Base-by-base conservation (phyloP, 1,284 basidiomycete genomes). In the Moesziomyces parantarcticus region DNA sequence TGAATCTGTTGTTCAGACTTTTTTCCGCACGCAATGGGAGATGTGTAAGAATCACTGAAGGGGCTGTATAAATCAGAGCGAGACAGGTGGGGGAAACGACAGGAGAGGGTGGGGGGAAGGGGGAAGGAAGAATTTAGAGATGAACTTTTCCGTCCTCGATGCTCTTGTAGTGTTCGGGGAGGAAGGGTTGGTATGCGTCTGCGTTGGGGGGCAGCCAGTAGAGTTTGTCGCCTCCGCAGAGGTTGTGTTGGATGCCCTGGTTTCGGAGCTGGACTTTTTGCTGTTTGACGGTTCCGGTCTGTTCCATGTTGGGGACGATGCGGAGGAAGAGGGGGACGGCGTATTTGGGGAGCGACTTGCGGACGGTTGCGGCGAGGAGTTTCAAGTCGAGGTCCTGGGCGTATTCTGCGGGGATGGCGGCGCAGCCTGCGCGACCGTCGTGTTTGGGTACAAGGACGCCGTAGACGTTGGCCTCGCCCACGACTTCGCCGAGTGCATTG, bases 361-460 rank as follows among this genome's bases (percentile, higher is more conserved):
- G 36, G 0, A 79, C 84, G 36, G 79, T 76, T 6, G 16, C 5
- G 6, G 78, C 75, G n/a, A 84, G 71, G n/a, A 42, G 25, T 13
- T 51, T 65, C 4, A 72, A 75, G 71, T 84, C 83, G 36, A 83
- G n/a, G 7, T 47, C 32, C 1, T 50, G 39, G 1, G 57, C 44
- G 11, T 53, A 46, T 40, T 66, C 54, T 16, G 51, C 23, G 5
- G 84, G 83, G 40, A 84, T 82, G 7, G 84, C 84, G 3, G 81
- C 84, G 54, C 84, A 84, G 8, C 84, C 84, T 4, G 84, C 84
- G 5, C 83, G 69, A 5, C 84, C 84, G 42, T 84, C 84, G 63
- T 84, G 79, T 3, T 59, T 48, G 26, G 84, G 84, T 0, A 84
- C 83, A 10, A 82, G 62, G 9, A 84, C 83, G 20, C 84, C 84